Evolutionary conservation across 2,329 filamentous ascomycete genomes (phyloP).

Genomic region (Pochonia chlamydosporia): DNA sequence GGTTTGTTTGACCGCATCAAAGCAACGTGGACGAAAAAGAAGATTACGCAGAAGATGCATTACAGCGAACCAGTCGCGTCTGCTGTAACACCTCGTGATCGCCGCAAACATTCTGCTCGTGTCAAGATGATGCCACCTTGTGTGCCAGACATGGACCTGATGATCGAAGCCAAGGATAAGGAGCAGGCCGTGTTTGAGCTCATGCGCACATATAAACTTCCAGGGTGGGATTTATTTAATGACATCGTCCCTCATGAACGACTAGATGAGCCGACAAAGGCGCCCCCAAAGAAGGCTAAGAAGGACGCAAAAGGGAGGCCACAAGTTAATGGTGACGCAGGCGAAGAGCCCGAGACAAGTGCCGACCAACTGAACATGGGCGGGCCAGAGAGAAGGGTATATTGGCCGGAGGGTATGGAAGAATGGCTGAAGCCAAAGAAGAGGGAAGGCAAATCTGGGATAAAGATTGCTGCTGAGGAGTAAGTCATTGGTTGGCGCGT

Average conservation of each 20-base stretch:
- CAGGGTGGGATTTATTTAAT: constrained; percentile 69
- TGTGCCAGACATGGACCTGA: constrained; percentile 79
- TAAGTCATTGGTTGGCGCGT: constrained; percentile 13
- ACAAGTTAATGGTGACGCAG: constrained; percentile 26
- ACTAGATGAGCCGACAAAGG: constrained; percentile 61
- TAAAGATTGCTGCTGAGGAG: constrained; percentile 26
- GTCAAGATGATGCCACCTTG: constrained; percentile 80
- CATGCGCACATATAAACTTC: constrained; percentile 81
- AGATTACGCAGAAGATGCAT: constrained; percentile 93
- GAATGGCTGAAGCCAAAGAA: constrained; percentile 84
- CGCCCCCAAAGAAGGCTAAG: constrained; percentile 31
- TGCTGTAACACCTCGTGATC: constrained; percentile 69
- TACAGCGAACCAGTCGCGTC: constrained; percentile 67
- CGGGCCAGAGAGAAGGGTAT: constrained; percentile 73
- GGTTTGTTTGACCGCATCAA: constrained; percentile 68
- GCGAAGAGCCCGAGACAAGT: constrained; percentile 41
- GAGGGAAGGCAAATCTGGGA: constrained; percentile 49
- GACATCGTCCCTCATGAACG: constrained; percentile 73
- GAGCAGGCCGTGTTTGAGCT: constrained; percentile 94
- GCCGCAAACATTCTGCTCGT: constrained; percentile 79
- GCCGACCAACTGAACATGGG: constrained; percentile 80
- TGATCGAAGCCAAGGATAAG: constrained; percentile 99
- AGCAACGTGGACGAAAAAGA: constrained; percentile 77
- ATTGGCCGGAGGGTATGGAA: constrained; percentile 87
- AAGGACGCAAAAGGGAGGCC: constrained; percentile 32